Percentiles rank a stretch among this genome's conserved stretches.
Evolutionary conservation across 2,329 filamentous ascomycete species (phyloP).

Genomic region (Ophiosphaerella herpotricha): DNA sequence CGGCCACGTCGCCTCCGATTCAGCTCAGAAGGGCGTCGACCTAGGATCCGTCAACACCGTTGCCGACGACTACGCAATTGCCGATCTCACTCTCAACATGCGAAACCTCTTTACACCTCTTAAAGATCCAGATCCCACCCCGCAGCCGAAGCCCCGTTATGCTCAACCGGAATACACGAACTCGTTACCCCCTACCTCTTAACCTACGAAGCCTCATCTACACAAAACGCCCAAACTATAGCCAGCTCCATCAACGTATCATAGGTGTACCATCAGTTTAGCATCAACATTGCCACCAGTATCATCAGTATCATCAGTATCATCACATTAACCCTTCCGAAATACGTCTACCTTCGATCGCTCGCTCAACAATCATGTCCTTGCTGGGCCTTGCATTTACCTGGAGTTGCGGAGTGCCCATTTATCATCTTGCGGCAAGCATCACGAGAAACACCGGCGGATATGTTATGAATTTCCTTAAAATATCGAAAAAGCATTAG

Average conservation of each 20-base stretch:
- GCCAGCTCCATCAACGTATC: slow-evolving; percentile 21
- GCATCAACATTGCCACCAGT: slow-evolving; percentile 11
- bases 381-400: slow-evolving; percentile 33
- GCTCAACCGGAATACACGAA: slow-evolving; percentile 2
- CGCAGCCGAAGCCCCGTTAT: not conserved
- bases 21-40: slow-evolving; percentile 67
- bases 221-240: not conserved
- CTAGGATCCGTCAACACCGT: slow-evolving; percentile 71
- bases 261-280: slow-evolving; percentile 25
- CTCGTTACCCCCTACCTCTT: not conserved
- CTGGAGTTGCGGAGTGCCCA: slow-evolving; percentile 32
- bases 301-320: slow-evolving; percentile 8
- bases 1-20: slow-evolving; percentile 65
- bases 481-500: slow-evolving; percentile 43
- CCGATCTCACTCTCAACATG: slow-evolving; percentile 72
- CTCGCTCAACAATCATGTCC: slow-evolving; percentile 14
- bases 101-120: slow-evolving; percentile 69
- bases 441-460: slow-evolving; percentile 25
- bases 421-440: slow-evolving; percentile 12
- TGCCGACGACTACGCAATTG: slow-evolving; percentile 67
- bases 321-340: slow-evolving; percentile 4
- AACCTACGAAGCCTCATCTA: not conserved
- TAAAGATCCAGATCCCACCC: slow-evolving; percentile 26
- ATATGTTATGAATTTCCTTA: slow-evolving; percentile 27
- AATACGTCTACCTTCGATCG: slow-evolving; percentile 17